Evolutionary conservation across 352 stramenopile species (phyloP).

Genomic region (Phytopythium vexans): DNA sequence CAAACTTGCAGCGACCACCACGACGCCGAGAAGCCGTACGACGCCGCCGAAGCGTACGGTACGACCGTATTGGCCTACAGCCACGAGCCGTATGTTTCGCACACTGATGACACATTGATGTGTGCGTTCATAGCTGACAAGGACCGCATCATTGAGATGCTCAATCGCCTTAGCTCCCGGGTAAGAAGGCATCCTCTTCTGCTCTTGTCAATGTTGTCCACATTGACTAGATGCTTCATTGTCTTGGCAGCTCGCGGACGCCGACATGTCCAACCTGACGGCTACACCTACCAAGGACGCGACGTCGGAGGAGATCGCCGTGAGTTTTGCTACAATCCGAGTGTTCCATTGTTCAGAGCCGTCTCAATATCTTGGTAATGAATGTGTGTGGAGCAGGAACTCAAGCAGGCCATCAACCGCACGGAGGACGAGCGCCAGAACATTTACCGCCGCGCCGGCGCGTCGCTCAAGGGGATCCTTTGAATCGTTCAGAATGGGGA

Average conservation of each 20-base stretch:
- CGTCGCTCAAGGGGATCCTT: constrained; percentile 75
- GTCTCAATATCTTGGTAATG: background rate
- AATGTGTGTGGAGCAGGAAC: constrained; percentile 28
- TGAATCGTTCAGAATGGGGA: constrained; percentile 9
- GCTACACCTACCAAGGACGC: constrained; percentile 73
- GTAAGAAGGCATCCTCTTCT: constrained; percentile 20
- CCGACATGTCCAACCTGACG: constrained; percentile 87
- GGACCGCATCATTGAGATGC: constrained; percentile 84
- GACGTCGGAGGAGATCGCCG: constrained; percentile 69
- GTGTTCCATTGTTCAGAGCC: background rate
- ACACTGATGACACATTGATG: background rate
- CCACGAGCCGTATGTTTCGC: too few relatives aligned
- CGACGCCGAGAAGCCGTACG: constrained; percentile 52
- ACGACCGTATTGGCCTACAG: constrained; percentile 1
- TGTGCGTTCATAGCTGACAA: constrained; percentile 58
- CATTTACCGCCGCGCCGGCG: constrained; percentile 70
- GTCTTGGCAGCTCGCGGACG: constrained; percentile 64
- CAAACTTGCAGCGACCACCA: constrained; percentile 45
- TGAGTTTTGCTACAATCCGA: constrained; percentile 8
- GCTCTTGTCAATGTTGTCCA: background rate
- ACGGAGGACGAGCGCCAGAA: constrained; percentile 80
- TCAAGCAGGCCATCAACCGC: constrained; percentile 71
- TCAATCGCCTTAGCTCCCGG: constrained; percentile 82
- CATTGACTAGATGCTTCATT: constrained; percentile 2
- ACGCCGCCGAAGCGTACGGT: constrained; percentile 79